phyloP scores from a whole-genome alignment of 78 protist genomes.

The Chrysochromulina parva region DNA sequence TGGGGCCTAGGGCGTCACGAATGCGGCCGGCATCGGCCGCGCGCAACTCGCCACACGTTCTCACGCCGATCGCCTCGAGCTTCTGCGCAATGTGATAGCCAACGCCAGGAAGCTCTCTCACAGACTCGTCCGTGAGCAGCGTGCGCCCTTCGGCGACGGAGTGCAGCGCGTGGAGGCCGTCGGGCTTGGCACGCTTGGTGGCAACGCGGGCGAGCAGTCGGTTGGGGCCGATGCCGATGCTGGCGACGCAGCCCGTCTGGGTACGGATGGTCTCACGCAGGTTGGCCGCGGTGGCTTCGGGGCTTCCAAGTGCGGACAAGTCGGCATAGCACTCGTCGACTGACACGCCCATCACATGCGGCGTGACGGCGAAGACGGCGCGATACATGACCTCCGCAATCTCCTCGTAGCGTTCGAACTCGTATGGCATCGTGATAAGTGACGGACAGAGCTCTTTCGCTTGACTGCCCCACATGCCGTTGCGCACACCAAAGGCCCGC shows the following conservation, averaged over 20 bases:
- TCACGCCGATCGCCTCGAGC: not conserved
- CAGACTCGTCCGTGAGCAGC: no score
- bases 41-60: not conserved
- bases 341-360: conserved; percentile 10
- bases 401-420: conserved; percentile 20
- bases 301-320: not conserved
- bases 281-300: not conserved
- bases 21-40: not conserved
- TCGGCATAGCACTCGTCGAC: conserved; percentile 21
- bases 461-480: not conserved
- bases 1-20: not conserved
- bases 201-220: conserved; percentile 26
- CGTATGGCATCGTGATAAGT: conserved; percentile 9
- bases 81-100: not conserved
- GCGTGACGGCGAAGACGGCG: not conserved
- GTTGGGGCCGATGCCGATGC: conserved; percentile 14
- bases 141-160: not conserved
- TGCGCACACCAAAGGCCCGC: not conserved
- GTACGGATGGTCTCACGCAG: not conserved
- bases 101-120: conserved; percentile 17
- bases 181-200: conserved; percentile 27
- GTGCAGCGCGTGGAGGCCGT: not conserved
- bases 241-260: conserved; percentile 23
- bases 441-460: conserved; percentile 8
- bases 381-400: conserved; percentile 11